Base-by-base conservation (phyloP, 805 yeast species). In the Metschnikowia kofuensis region DNA sequence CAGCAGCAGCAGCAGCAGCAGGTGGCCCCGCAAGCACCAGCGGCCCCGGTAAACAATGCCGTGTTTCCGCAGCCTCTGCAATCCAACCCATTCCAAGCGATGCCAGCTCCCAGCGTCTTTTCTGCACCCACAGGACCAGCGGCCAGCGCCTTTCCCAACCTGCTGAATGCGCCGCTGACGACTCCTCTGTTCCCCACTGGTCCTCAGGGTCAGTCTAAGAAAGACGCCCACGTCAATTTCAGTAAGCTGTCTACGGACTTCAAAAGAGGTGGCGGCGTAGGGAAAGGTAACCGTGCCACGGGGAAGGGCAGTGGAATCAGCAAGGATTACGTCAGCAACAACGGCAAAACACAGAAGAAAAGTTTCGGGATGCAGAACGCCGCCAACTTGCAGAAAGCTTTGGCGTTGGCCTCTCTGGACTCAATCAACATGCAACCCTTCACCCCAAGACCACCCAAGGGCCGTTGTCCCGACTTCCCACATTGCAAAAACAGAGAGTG, bases 381-480 rank as follows among this genome's bases (percentile, higher is more conserved):
- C 34, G 69, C 64, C 42, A 74, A 74, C 53, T 68, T 77, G 54
- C 68, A 68, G 51, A 71, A 68, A 55, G 74, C 72, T 28, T 57
- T 77, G 68, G 63, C 65, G 37, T 59, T 70, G 65, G 61, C 70
- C 12, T 31, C 55, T 2, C 57, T 51, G 42, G 55, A 51, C 54
- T 57, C 53, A 51, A 62, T 66, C 15, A 69, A 53, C 60, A 56
- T 58, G 49, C 56, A 46, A 35, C 50, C 64, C 49, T 58, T 79
- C 47, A 74, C 74, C 16, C 77, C 74, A 42, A 67, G 74, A 56
- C 72, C 78, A 56, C 76, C 82, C 61, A 76, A 74, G 59, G 85
- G 84, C 27, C 80, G 94, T 62, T 87, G 95, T 63, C 74, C 71
- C 35, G 75, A 81, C 40, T 85, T 84, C 62, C 95, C 95, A 40